Evolutionary conservation across 2,329 filamentous ascomycete species (phyloP), one percentile per base, ranked within the genome.

Genomic region (Plectosphaerella cucumerina): DNA sequence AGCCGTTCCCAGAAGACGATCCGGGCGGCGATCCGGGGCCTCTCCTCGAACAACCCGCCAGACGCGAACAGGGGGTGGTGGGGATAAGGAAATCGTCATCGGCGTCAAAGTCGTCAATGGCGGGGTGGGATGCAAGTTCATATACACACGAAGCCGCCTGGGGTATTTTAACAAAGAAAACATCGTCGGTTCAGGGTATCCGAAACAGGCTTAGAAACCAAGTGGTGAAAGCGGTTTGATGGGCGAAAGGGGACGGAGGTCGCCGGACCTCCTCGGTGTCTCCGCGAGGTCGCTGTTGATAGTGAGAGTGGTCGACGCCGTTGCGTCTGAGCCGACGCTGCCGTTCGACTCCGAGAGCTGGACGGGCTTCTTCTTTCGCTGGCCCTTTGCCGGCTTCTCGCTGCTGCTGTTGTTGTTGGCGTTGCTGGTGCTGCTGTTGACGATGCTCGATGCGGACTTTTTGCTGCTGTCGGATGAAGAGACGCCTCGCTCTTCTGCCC

Each of bases 401-500:
- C 43, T 48, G 35, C 6, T 39, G 15, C 6, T 39, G 15, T 9
- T 39, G 35, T 39, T 39, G n/a, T 39, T 20, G 35, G 35, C n/a
- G 35, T 39, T 39, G 35, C 35, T 15, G 18, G 35, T 39, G 35
- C 18, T 39, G 18, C 18, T 39, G 35, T n/a, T 39, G 35, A 8
- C 26, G 26, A 31, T 31, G 34, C 53, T 48, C 37, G 60, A 57
- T 45, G 58, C 70, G 48, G 71, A 76, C 50, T 73, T 73, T 58
- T 82, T 80, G 66, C 78, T 84, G 61, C 83, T 86, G 56, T 83
- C 85, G 10, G 85, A 86, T 5, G 85, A 87, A 4, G 85, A 86
- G 12, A 60, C 46, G 59, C 62, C 46, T 21, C 51, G 48, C 58
- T 37, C 65, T 58, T 34, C 62, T 63, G 51, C 59, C 60, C 44